Evolutionary conservation across 192 early-diverging fungal species (phyloP), one percentile per base, ranked within the genome.

Genomic region (Podila epicladia): DNA sequence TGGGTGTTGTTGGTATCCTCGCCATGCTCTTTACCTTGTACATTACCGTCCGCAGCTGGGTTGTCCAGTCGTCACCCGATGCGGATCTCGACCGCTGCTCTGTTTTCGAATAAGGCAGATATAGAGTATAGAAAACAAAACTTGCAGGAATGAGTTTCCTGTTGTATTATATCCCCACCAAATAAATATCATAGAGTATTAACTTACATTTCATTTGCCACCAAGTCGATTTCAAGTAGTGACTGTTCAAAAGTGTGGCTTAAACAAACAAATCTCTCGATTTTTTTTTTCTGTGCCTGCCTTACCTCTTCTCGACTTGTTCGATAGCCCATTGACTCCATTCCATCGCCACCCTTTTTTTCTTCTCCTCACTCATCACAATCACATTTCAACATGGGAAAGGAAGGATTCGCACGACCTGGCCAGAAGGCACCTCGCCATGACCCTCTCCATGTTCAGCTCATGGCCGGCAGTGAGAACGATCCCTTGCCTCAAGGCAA

Each of bases 401-500:
- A 90, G 80, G 89, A 90, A 29, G 53, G 67, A 32, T 49, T 62
- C 53, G 73, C 63, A n/a, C 66, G 73, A 38, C 82, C 85, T 45
- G 61, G 50, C 37, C 53, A 64, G 15, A 82, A 73, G 64, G 62
- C 82, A 22, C 73, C 72, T 32, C 92, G 96, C 20, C 96, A 95
- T 82, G 95, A 97, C 75, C 96, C 96, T 67, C 88, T 97, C 28
- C 92, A 94, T 76, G 90, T 94, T 20, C 93, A 96, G 80, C 59
- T 96, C 38, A 88, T 85, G 62, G 92, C 92, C 61, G 83, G 86
- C 41, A 85, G 86, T 26, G 82, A 90, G 37, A 90, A 91, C 32
- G 83, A 84, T 70, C 78, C 82, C 50, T 29, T 76, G 8, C 76
- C 73, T 11, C 86, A 87, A 67, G 80, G 83, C 63, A 85, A 91